Conservation (phyloP, 345 rosid species). For the Eucalyptus shirleyi region DNA sequence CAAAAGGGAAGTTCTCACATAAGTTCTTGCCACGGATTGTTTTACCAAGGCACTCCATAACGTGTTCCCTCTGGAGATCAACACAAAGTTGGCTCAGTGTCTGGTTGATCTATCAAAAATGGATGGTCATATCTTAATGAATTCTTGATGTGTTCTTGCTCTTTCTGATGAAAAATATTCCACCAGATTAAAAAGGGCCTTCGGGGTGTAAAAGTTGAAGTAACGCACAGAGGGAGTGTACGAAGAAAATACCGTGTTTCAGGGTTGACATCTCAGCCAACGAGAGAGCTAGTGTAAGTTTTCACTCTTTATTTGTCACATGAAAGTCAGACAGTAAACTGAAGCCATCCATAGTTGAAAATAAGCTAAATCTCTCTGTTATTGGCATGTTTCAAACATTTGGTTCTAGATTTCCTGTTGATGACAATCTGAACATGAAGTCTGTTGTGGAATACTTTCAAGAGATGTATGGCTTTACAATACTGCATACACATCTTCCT, state of each 20-base stretch:
- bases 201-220: slow-evolving; percentile 98
- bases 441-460: slow-evolving; percentile 96
- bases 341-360: neutral
- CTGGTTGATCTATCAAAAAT: neutral
- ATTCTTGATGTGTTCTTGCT: neutral
- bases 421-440: slow-evolving; percentile 88
- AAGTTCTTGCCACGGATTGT: neutral
- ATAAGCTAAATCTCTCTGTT: neutral
- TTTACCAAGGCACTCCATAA: neutral
- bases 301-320: neutral
- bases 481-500: slow-evolving; percentile 84
- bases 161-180: neutral
- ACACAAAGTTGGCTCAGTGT: neutral
- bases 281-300: slow-evolving; percentile 86
- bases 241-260: slow-evolving; percentile 98
- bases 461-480: slow-evolving; percentile 97
- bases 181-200: slow-evolving; percentile 82
- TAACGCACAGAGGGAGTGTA: slow-evolving; percentile 81
- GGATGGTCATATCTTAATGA: neutral
- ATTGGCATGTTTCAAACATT: neutral
- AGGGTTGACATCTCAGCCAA: slow-evolving; percentile 94
- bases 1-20: neutral
- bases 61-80: neutral
- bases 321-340: neutral
- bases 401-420: slow-evolving; percentile 79